Conservation (phyloP, 2,329 filamentous ascomycete species). For the Rhynchosporium secalis region DNA sequence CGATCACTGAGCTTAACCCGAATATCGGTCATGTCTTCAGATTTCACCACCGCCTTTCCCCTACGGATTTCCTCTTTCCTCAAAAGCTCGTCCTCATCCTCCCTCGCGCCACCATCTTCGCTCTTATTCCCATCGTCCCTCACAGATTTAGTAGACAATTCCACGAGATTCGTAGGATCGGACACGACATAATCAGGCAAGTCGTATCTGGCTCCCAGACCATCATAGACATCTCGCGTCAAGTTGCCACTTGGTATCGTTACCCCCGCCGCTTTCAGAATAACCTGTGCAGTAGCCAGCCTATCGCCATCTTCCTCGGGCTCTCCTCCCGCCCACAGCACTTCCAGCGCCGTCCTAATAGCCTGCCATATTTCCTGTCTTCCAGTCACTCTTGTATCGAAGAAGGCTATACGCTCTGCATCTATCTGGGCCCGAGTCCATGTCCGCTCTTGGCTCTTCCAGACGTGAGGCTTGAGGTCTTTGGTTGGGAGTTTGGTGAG, state of each 20-base stretch:
- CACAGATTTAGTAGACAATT: constrained; percentile 36
- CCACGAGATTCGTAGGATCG: constrained; percentile 60
- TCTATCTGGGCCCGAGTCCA: constrained; percentile 73
- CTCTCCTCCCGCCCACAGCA: constrained; percentile 56
- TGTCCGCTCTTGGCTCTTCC: constrained; percentile 60
- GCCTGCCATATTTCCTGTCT: constrained; percentile 78
- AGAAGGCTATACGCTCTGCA: constrained; percentile 78
- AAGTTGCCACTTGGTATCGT: constrained; percentile 73
- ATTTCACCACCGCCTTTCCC: constrained; percentile 36
- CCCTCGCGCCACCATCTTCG: constrained; percentile 31
- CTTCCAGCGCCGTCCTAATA: constrained; percentile 64
- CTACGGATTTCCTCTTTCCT: constrained; percentile 46
- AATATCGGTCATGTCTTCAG: constrained; percentile 33
- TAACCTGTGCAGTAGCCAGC: constrained; percentile 71
- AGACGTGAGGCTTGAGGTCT: constrained; percentile 65
- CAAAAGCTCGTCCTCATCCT: constrained; percentile 45
- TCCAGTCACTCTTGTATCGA: constrained; percentile 84
- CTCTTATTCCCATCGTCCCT: constrained; percentile 32
- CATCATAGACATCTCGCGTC: constrained; percentile 65
- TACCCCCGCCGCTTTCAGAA: constrained; percentile 76
- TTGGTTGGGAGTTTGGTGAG: constrained; percentile 68
- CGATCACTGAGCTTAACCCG: constrained; percentile 40
- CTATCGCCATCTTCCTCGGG: constrained; percentile 42
- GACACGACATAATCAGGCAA: constrained; percentile 68
- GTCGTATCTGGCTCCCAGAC: constrained; percentile 67